Percentiles rank a stretch among this genome's conserved stretches.
phyloP scores from a whole-genome alignment of 2,329 filamentous ascomycete species.

The Monosporascus cannonballus region DNA sequence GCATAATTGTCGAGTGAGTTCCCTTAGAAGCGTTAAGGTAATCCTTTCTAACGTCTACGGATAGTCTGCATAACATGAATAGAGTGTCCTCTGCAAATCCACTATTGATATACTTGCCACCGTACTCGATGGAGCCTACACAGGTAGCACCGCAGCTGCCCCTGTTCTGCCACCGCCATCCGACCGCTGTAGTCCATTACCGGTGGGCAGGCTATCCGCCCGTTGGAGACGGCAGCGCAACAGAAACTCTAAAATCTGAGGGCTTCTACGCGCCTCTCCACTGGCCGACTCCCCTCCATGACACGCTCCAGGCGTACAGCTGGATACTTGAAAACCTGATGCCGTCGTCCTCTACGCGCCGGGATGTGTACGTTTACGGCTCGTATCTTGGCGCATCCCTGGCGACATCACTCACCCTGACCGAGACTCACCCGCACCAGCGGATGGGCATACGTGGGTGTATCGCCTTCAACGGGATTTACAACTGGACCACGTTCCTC shows the following conservation, averaged over 20 bases:
- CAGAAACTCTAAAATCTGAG: not conserved
- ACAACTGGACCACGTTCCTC: conserved; percentile 58
- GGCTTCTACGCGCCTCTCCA: conserved; percentile 20
- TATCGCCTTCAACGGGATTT: conserved; percentile 53
- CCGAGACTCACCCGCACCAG: conserved; percentile 40
- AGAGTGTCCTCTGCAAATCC: conserved; percentile 33
- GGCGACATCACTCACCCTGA: conserved; percentile 51
- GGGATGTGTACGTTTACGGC: conserved; percentile 46
- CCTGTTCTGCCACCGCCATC: conserved; percentile 33
- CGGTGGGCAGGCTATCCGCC: conserved; percentile 39
- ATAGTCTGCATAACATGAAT: conserved; percentile 43
- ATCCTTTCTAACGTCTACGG: conserved; percentile 10
- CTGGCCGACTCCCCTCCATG: conserved; percentile 55
- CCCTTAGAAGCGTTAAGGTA: not conserved
- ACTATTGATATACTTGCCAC: conserved; percentile 51
- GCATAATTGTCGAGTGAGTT: conserved; percentile 45
- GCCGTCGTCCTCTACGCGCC: conserved; percentile 28
- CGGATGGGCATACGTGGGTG: conserved; percentile 46
- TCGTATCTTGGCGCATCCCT: conserved; percentile 53
- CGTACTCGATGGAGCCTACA: conserved; percentile 30
- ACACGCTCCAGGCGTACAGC: conserved; percentile 46
- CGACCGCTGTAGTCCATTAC: conserved; percentile 54
- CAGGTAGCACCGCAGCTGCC: conserved; percentile 28
- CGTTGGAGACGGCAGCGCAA: conserved; percentile 6
- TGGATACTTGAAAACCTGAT: conserved; percentile 43